Evolutionary conservation across 2,329 filamentous ascomycete genomes (phyloP).

Genomic region (Fusarium scirpi): DNA sequence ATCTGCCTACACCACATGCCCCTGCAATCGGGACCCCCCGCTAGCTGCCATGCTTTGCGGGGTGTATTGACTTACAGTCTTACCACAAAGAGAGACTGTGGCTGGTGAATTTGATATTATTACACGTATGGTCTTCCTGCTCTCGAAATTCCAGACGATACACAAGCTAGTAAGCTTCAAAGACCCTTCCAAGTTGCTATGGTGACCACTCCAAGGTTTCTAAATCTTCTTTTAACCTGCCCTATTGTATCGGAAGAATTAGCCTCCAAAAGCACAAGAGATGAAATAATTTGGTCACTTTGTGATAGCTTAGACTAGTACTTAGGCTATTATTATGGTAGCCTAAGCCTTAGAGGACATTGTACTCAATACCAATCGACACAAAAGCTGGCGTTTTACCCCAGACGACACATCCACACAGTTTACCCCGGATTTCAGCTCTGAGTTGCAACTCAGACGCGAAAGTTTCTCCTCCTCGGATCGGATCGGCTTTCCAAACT

Average conservation of each 20-base stretch:
- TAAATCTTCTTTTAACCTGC: neutral
- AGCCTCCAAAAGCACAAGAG: neutral
- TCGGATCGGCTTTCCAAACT: constrained; percentile 18
- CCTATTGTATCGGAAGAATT: neutral
- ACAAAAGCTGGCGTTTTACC: neutral
- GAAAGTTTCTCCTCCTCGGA: constrained; percentile 4
- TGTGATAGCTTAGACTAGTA: neutral
- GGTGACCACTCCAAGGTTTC: neutral
- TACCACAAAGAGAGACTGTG: constrained; percentile 12
- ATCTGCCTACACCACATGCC: constrained; percentile 42
- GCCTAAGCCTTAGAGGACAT: neutral
- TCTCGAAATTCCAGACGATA: neutral
- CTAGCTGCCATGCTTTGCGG: constrained; percentile 10
- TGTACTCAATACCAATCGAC: neutral
- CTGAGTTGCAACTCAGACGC: neutral
- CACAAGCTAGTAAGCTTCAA: neutral
- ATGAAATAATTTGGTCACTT: neutral
- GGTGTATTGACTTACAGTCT: constrained; percentile 1
- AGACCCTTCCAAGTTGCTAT: neutral
- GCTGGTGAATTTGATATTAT: constrained; percentile 22
- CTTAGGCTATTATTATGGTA: neutral
- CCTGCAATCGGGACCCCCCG: constrained; percentile 39
- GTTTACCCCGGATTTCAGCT: constrained; percentile 11
- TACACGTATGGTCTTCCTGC: neutral
- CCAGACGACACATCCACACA: neutral